Base-by-base conservation (phyloP, 108 stramenopile genomes). In the Fistulifera solaris region DNA sequence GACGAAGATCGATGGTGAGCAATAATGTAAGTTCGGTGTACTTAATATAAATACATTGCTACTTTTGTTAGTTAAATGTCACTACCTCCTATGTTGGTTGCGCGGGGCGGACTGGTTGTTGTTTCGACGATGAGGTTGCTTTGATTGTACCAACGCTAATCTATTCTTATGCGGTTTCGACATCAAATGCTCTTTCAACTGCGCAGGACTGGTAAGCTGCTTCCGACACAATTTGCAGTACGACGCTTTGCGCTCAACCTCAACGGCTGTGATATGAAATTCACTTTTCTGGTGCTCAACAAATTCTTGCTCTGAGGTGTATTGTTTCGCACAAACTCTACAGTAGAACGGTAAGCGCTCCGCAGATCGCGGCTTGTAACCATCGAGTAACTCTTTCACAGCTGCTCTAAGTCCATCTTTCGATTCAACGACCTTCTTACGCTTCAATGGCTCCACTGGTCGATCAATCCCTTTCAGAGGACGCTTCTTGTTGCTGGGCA, bases 321-420 rank as follows among this genome's bases (percentile, higher is more conserved):
- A 71, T 66, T 95, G 90, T 48, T 77, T 72, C 16, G 75, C 54
- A 58, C 94, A 95, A 47, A 93, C 62, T 16, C 94, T 83, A 59
- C 94, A 95, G 58, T 93, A 95, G 53, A 88, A 95, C 0, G 94
- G 89, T 23, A 80, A 65, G 27, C 71, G 61, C 54, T 95, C 85
- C 13, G 76, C 65, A 12, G 89, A 85, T 5, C 83, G 80, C 22
- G 83, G 72, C 19, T 69, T 62, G 45, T 95, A 92, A 11, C 75
- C 84, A 44, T 56, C 25, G 5, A 95, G 75, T 27, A 92, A 58
- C 26, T 90, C 94, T 54, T 83, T 56, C 2, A 95, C 86, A 11
- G 87, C 85, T 40, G 66, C 57, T 42, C 67, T 59, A 21, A 92
- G 68, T 14, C 93, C 89, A 38, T 60, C 64, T 64, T 65, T 27